These are phyloP conservation scores for Flaveria trinervia DNA, from an alignment of 129 eudicot genomes.

Conservation along the genomic window DNA sequence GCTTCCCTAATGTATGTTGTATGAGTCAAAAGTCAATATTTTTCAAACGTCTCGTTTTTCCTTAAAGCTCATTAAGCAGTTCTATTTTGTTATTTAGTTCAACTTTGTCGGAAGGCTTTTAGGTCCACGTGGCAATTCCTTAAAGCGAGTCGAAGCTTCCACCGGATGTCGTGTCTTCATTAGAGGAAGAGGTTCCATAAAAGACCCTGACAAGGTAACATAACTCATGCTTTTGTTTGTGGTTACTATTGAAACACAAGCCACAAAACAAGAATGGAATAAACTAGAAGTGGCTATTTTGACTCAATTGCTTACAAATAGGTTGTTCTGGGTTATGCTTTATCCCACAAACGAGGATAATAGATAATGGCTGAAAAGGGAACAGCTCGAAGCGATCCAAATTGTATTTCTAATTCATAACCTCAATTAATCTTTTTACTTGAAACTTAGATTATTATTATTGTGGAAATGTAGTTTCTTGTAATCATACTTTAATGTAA, in stretches of 20 bases:
- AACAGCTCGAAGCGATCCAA: neutral
- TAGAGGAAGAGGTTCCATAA: constrained; percentile 34
- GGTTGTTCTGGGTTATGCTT: neutral
- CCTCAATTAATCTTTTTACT: neutral
- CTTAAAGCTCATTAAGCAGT: neutral
- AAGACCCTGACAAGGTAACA: constrained; percentile 24
- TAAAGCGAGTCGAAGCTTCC: constrained; percentile 35
- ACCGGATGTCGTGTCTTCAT: constrained; percentile 35
- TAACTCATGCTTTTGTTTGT: neutral
- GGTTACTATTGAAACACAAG: neutral
- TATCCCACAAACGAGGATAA: neutral
- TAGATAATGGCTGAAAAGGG: neutral
- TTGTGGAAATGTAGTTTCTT: neutral
- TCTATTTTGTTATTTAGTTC: constrained; percentile 14
- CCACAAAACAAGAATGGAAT: neutral
- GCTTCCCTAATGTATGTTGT: constrained; percentile 74
- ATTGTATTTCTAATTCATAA: neutral
- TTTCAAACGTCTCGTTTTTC: neutral
- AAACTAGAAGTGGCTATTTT: neutral
- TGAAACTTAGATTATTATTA: neutral
- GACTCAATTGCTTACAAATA: neutral
- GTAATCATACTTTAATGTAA: neutral
- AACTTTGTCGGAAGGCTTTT: constrained; percentile 38
- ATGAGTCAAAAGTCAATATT: neutral
- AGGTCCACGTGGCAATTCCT: constrained; percentile 34